These are phyloP conservation scores for Podila epicladia DNA, from an alignment of 192 early-diverging fungal species.

Conservation along the genomic window DNA sequence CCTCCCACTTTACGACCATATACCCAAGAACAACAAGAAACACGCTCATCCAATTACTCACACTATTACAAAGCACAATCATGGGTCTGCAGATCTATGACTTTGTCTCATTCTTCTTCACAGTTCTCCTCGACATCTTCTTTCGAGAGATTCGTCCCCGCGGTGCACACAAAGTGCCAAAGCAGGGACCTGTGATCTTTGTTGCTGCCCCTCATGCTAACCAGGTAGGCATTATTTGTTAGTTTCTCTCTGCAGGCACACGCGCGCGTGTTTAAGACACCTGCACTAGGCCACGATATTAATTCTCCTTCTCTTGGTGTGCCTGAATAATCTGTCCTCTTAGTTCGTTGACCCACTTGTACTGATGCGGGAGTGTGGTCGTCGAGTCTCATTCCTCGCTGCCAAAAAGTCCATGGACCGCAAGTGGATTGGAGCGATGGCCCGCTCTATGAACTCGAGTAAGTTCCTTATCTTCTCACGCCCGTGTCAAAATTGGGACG, in stretches of 20 bases:
- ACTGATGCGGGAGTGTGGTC: conserved; percentile 81
- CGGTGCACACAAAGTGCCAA: conserved; percentile 85
- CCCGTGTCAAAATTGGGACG: conserved; percentile 18
- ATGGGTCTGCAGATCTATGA: conserved; percentile 72
- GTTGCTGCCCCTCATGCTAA: conserved; percentile 84
- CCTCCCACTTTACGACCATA: neutral
- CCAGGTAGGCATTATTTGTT: conserved; percentile 60
- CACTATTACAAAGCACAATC: conserved; percentile 1
- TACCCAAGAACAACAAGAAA: neutral
- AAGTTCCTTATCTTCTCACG: conserved; percentile 61
- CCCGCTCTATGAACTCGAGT: conserved; percentile 80
- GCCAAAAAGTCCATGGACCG: conserved; percentile 92
- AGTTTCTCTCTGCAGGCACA: neutral
- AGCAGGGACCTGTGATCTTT: conserved; percentile 93
- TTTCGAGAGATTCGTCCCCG: conserved; percentile 91
- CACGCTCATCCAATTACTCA: neutral
- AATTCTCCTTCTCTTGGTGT: too few species aligned
- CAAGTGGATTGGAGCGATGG: conserved; percentile 85
- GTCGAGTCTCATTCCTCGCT: conserved; percentile 81
- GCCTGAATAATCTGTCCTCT: neutral
- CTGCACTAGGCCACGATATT: neutral
- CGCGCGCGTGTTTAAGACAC: neutral
- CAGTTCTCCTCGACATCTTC: conserved; percentile 76
- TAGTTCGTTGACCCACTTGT: conserved; percentile 97
- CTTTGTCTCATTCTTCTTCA: conserved; percentile 72